Percentiles rank a stretch among this genome's conserved stretches.
These are phyloP conservation scores for Fistulina hepatica DNA, from an alignment of 1,284 basidiomycete species.

Conservation along the genomic window DNA sequence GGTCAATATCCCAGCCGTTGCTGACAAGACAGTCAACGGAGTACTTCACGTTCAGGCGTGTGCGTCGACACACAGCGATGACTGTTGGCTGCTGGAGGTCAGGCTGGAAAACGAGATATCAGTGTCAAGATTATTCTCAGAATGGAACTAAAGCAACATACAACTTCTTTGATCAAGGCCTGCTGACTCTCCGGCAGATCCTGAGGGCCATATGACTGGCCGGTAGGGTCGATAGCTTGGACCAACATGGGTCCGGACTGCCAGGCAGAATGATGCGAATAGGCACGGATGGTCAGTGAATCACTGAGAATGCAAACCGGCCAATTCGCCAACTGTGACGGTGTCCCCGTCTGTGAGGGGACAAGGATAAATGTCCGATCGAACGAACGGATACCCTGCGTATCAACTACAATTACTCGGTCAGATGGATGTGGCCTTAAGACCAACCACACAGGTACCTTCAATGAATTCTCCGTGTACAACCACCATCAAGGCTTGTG, in stretches of 20 bases:
- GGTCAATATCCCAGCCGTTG: slow-evolving; percentile 72
- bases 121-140: slow-evolving; percentile 10
- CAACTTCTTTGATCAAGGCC: slow-evolving; percentile 40
- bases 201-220: no score
- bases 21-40: slow-evolving; percentile 72
- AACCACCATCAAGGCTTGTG: slow-evolving; percentile 62
- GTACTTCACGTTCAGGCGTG: slow-evolving; percentile 66
- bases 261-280: slow-evolving; percentile 78
- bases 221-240: slow-evolving; percentile 37
- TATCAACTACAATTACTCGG: slow-evolving; percentile 31
- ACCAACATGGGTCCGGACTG: slow-evolving; percentile 58
- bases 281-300: slow-evolving; percentile 73
- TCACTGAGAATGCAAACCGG: slow-evolving; percentile 86
- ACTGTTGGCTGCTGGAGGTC: slow-evolving; percentile 60
- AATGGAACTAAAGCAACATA: slow-evolving; percentile 28
- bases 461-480: slow-evolving; percentile 92
- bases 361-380: slow-evolving; percentile 86
- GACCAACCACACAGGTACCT: slow-evolving; percentile 36
- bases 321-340: slow-evolving; percentile 77
- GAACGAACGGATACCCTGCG: slow-evolving; percentile 78
- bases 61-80: slow-evolving; percentile 55
- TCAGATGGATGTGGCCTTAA: slow-evolving; percentile 8
- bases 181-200: slow-evolving; percentile 33
- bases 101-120: slow-evolving; percentile 30
- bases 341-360: slow-evolving; percentile 72